Evolutionary conservation across 78 protist species (phyloP), one percentile per base, ranked within the genome.

Genomic region (Bodo saltans): DNA sequence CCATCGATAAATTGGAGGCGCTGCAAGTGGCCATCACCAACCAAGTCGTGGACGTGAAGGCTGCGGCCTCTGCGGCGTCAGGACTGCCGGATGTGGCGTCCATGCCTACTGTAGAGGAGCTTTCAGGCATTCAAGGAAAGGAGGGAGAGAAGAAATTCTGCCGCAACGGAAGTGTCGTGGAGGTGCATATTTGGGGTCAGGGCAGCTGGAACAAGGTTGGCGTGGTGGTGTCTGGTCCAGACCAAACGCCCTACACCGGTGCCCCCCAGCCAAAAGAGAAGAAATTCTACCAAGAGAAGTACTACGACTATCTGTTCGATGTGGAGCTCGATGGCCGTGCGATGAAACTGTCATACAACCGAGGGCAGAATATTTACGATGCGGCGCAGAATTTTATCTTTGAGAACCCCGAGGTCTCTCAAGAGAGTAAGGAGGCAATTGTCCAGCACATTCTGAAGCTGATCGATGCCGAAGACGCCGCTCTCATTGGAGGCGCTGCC

Each of bases 331-430:
- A 27, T 12, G n/a, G 34, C n/a, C 35, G n/a, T 27, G 35, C 71
- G 71, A 4, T 76, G 42, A 76, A 39, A 39, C 81, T 76, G 69
- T 67, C 81, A 29, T 76, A 76, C 81, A 76, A 76, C 69, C 12
- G 34, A 1, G 81, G 81, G 34, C 42, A 76, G 69, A 37, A 4
- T 29, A 28, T 38, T 27, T 76, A 37, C 81, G 81, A 32, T 33
- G 81, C 81, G 81, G 81, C 81, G 67, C 81, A 76, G 69, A 3
- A 38, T 33, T 76, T 76, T 67, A 39, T 76, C 37, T 3, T 42
- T 38, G 81, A 76, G 41, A 33, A 76, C 69, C 32, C 11, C 67
- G 81, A 76, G 81, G 34, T 76, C 53, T 12, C 33, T 23, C 40
- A 76, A 33, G 11, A 2, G n/a, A 28, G 42, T 67, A 4, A 30